Percentiles rank a stretch among this genome's conserved stretches.
phyloP scores from a whole-genome alignment of 1,284 basidiomycete species.

The Cutaneotrichosporon sp. region DNA sequence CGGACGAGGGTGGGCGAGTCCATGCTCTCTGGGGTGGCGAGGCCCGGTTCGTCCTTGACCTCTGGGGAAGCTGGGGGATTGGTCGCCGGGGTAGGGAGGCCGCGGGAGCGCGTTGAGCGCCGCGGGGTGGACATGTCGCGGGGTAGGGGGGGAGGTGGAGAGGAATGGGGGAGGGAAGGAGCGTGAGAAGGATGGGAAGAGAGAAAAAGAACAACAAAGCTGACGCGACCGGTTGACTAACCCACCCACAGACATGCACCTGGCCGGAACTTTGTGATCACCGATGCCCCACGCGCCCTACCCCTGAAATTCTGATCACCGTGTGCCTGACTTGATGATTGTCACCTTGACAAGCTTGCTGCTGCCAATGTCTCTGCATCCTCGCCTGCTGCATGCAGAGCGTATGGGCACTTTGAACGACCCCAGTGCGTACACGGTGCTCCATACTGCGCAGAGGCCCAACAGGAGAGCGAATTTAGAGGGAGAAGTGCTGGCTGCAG shows the following conservation, averaged over 20 bases:
- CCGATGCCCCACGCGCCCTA: neutral
- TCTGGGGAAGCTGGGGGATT: conserved; percentile 1
- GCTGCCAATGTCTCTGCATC: too few relatives aligned
- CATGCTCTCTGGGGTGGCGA: conserved; percentile 20
- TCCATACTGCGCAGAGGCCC: too few relatives aligned
- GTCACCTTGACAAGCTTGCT: neutral
- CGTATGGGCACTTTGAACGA: too few relatives aligned
- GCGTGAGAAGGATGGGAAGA: neutral
- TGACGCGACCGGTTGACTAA: neutral
- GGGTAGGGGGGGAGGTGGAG: neutral
- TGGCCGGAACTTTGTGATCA: neutral
- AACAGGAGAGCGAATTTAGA: too few relatives aligned
- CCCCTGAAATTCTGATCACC: conserved; percentile 1
- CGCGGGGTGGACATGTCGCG: neutral
- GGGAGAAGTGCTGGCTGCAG: too few relatives aligned
- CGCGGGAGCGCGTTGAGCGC: neutral
- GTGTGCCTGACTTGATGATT: neutral
- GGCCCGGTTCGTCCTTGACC: conserved; percentile 18
- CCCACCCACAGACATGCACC: too few relatives aligned
- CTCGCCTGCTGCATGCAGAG: too few relatives aligned
- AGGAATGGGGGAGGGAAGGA: neutral
- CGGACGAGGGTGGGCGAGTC: conserved; percentile 8
- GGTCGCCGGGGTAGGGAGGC: conserved; percentile 1
- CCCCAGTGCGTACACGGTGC: too few relatives aligned
- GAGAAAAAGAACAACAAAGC: neutral